A percentile compares a stretch with the other conserved stretches of the same genome.
These are phyloP conservation scores for Neurospora sp. DNA, from an alignment of 495 filamentous ascomycete genomes.

Conservation along the genomic window DNA sequence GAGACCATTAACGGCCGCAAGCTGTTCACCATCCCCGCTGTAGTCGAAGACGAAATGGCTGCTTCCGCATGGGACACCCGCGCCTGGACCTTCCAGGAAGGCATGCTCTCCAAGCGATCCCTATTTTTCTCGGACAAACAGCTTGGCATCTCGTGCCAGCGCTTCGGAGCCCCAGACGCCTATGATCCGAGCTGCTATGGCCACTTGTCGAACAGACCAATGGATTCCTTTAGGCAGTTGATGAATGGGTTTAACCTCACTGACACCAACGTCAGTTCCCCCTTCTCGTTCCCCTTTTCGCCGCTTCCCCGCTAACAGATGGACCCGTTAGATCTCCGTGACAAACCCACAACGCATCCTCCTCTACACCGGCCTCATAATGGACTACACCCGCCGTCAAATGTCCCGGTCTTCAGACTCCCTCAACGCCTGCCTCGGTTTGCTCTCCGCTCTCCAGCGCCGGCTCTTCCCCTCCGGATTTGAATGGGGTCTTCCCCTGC, in stretches of 20 bases:
- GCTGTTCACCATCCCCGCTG: slow-evolving; percentile 8
- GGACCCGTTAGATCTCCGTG: background rate
- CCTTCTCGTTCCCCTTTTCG: background rate
- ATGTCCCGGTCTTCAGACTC: slow-evolving; percentile 11
- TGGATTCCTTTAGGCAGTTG: background rate
- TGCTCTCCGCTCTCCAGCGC: slow-evolving; percentile 3
- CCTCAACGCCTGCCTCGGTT: slow-evolving; percentile 8
- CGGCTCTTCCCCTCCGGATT: slow-evolving; percentile 3
- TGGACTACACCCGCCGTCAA: slow-evolving; percentile 7
- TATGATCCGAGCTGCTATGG: background rate
- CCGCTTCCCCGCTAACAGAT: background rate
- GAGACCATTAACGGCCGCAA: slow-evolving; percentile 6
- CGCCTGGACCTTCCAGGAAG: slow-evolving; percentile 15
- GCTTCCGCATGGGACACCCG: slow-evolving; percentile 4
- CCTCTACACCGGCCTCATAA: background rate
- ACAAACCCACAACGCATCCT: background rate
- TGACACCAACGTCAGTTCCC: background rate
- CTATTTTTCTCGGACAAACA: slow-evolving; percentile 7
- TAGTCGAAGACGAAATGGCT: background rate
- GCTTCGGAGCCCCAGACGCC: background rate
- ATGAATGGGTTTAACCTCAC: background rate
- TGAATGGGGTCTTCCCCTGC: slow-evolving; percentile 13
- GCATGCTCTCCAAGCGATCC: slow-evolving; percentile 4
- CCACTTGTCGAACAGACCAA: background rate
- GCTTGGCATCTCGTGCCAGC: slow-evolving; percentile 4